These are phyloP conservation scores for Plasmodium berghei DNA, from an alignment of 169 alveolate species.

Conservation along the genomic window DNA sequence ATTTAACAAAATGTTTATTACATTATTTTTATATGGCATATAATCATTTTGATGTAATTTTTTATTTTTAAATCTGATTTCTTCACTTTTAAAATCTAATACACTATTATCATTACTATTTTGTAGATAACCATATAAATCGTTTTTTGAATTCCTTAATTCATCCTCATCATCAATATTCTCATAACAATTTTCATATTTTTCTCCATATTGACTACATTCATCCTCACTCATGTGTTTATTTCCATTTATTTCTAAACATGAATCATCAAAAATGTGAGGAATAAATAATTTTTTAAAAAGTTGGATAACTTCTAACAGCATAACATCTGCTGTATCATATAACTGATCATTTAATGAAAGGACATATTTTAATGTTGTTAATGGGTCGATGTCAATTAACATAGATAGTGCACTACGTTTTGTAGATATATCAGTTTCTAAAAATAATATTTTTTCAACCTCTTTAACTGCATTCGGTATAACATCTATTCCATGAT, in stretches of 20 bases:
- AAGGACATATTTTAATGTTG: slow-evolving; percentile 91
- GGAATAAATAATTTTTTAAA: slow-evolving; percentile 85
- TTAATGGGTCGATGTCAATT: slow-evolving; percentile 89
- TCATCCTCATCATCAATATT: neutral
- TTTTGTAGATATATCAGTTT: slow-evolving; percentile 92
- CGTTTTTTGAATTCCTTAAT: neutral
- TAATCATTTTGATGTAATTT: slow-evolving; percentile 67
- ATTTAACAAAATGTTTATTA: slow-evolving; percentile 84
- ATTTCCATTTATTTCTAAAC: slow-evolving; percentile 4
- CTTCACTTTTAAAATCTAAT: slow-evolving; percentile 53
- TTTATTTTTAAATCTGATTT: slow-evolving; percentile 76
- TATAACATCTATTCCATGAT: slow-evolving; percentile 92
- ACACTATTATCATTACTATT: neutral
- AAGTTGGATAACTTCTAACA: slow-evolving; percentile 88
- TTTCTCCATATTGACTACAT: neutral
- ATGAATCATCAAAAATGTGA: slow-evolving; percentile 77
- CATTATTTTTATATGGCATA: slow-evolving; percentile 78
- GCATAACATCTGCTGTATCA: slow-evolving; percentile 88
- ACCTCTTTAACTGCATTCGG: slow-evolving; percentile 88
- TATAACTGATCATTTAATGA: slow-evolving; percentile 80
- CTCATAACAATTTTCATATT: neutral
- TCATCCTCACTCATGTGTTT: neutral
- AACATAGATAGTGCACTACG: slow-evolving; percentile 93
- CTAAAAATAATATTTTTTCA: slow-evolving; percentile 88
- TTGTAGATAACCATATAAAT: neutral